Evolutionary conservation across 1,284 basidiomycete genomes (phyloP), one percentile per base, ranked within the genome.

Genomic region (Irpex rosettiformis): DNA sequence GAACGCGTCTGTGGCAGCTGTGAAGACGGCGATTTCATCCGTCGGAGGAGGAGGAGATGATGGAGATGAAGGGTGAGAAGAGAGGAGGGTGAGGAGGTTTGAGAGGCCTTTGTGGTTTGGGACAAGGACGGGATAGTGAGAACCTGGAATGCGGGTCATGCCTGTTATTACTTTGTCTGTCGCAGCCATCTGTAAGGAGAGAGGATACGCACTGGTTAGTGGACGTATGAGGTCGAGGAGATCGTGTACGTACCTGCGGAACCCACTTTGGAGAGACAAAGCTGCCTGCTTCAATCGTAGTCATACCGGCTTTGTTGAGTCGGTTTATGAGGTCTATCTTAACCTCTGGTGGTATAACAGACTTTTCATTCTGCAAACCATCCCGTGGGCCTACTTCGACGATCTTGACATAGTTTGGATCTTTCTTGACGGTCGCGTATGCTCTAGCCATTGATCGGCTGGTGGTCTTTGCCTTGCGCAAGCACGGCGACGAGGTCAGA

Each of bases 251-350:
- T 62, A 89, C 93, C 82, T 95, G 92, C 0, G 94, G 94, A 16
- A 97, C 92, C 90, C 94, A 95, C 72, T 94, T 94, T 0, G 90
- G 89, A 70, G 91, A 91, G 57, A 98, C 95, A 69, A 97, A 97
- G 67, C 91, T 92, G 4, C 96, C 96, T 0, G 88, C 85, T 74
- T 98, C 96, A 63, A 98, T 89, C 57, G 79, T 84, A 57, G 76
- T 78, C 62, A 89, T 72, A 0, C 96, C 96, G 2, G 91, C 86
- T 7, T 75, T 69, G 4, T 82, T 84, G 3, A 98, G 83, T 11
- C 87, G 76, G 60, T 91, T 83, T 61, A 98, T 88, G 52, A 98
- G 81, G 65, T 92, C 88, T 45, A 88, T 83, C 73, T 96, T 97
- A 62, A 89, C 77, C 10, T 83, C 79, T 0, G 87, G 85, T 3